Percentiles rank a stretch among this genome's conserved stretches.
phyloP scores from a whole-genome alignment of 768 basidiomycete species.

The Xanthoconium purpureum region DNA sequence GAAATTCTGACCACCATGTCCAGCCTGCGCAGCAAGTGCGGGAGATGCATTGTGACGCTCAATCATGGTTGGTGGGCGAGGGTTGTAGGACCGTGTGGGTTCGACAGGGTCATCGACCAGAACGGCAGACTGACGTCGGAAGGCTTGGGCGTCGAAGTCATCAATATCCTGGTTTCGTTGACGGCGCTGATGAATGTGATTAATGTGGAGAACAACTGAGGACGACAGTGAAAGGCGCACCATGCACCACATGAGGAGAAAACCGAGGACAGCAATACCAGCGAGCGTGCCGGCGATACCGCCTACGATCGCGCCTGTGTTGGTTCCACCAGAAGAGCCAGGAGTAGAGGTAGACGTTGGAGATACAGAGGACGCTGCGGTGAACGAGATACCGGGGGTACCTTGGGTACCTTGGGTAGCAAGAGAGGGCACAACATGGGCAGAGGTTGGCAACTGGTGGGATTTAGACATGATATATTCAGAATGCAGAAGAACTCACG shows the following conservation, averaged over 20 bases:
- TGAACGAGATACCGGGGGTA: not conserved
- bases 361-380: slow-evolving; percentile 1
- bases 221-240: slow-evolving; percentile 31
- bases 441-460: not conserved
- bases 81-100: slow-evolving; percentile 41
- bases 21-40: slow-evolving; percentile 23
- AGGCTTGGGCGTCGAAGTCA: slow-evolving; percentile 54
- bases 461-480: not conserved
- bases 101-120: slow-evolving; percentile 53
- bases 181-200: slow-evolving; percentile 37
- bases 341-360: slow-evolving; percentile 29
- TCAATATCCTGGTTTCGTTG: slow-evolving; percentile 34
- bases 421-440: not conserved
- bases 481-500: slow-evolving; percentile 15
- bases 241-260: slow-evolving; percentile 46
- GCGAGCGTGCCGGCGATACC: slow-evolving; percentile 47
- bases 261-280: slow-evolving; percentile 38
- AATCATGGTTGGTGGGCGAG: slow-evolving; percentile 64
- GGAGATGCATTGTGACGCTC: slow-evolving; percentile 42
- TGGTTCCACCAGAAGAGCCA: slow-evolving; percentile 35
- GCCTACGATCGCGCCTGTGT: slow-evolving; percentile 31
- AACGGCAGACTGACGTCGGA: slow-evolving; percentile 63
- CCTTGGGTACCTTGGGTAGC: no score
- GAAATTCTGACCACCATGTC: slow-evolving; percentile 20
- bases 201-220: slow-evolving; percentile 1